Conservation (phyloP, 1,284 basidiomycete genomes). For the Cystobasidium sp. region DNA sequence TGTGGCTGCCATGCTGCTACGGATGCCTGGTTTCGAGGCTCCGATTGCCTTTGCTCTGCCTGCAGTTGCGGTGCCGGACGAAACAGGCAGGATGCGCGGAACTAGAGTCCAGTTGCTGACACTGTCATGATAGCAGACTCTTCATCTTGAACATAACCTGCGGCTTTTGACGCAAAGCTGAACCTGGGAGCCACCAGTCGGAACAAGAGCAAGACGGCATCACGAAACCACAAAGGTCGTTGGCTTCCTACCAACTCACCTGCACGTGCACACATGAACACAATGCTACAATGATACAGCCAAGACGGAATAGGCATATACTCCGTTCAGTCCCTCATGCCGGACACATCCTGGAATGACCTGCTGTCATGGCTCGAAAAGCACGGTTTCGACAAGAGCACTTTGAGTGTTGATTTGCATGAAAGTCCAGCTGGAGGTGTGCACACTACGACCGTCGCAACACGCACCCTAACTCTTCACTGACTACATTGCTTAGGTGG, state of each 20-base stretch:
- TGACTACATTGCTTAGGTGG: slow-evolving; percentile 23
- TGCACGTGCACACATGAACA: neutral
- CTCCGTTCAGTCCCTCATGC: neutral
- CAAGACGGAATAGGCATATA: neutral
- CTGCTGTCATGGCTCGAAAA: slow-evolving; percentile 36
- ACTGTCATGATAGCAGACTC: too few species aligned
- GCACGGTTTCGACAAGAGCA: slow-evolving; percentile 28
- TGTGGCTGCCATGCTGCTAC: neutral
- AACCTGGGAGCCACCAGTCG: too few species aligned
- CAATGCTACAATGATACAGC: slow-evolving; percentile 12
- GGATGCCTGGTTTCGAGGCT: neutral
- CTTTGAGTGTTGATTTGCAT: slow-evolving; percentile 21
- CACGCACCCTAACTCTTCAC: neutral
- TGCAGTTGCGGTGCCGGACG: too few species aligned
- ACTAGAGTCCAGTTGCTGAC: too few species aligned
- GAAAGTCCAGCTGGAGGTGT: slow-evolving; percentile 34
- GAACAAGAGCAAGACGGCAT: too few species aligned
- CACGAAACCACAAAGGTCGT: too few species aligned
- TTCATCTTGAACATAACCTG: too few species aligned
- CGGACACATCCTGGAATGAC: slow-evolving; percentile 19
- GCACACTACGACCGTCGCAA: neutral
- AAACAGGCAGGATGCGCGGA: too few species aligned
- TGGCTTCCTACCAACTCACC: neutral
- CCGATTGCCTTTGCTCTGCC: neutral
- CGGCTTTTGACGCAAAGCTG: too few species aligned